Conservation (phyloP, 2,329 filamentous ascomycete species). For the Diaporthe australafricana region DNA sequence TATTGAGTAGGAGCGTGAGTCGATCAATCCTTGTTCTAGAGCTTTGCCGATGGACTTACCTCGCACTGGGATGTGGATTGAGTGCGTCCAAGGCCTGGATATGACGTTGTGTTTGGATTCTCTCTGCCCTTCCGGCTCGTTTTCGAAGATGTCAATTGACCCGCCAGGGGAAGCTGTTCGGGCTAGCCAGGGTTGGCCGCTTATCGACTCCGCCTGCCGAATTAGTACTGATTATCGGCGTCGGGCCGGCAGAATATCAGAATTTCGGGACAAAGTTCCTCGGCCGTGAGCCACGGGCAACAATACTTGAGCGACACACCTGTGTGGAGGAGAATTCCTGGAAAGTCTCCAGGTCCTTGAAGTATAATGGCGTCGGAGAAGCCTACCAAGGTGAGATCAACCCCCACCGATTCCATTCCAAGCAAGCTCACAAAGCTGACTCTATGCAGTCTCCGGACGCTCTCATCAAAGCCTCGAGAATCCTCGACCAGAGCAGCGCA, state of each 20-base stretch:
- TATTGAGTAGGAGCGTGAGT: slow-evolving; percentile 31
- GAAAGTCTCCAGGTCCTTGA: background rate
- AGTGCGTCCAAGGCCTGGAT: slow-evolving; percentile 33
- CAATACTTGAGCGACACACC: too few relatives aligned
- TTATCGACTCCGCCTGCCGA: slow-evolving; percentile 33
- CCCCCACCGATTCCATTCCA: too few relatives aligned
- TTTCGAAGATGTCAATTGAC: slow-evolving; percentile 37
- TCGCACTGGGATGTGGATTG: slow-evolving; percentile 37
- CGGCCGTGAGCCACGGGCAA: background rate
- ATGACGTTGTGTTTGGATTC: slow-evolving; percentile 39
- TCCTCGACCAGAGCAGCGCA: slow-evolving; percentile 64
- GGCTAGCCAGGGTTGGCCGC: slow-evolving; percentile 28
- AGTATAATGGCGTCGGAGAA: slow-evolving; percentile 19
- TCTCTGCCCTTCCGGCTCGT: slow-evolving; percentile 35
- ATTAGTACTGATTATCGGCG: slow-evolving; percentile 1
- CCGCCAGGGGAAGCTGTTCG: slow-evolving; percentile 31
- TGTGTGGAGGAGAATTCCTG: background rate
- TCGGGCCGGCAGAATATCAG: slow-evolving; percentile 30
- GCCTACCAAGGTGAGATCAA: background rate
- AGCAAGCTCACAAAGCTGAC: background rate
- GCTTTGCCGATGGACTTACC: slow-evolving; percentile 29
- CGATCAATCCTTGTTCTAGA: slow-evolving; percentile 37
- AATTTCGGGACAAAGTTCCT: slow-evolving; percentile 30
- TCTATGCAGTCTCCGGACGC: slow-evolving; percentile 39
- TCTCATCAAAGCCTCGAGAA: slow-evolving; percentile 64